Evolutionary conservation across 257 asterid genomes (phyloP), one percentile per base, ranked within the genome.

Genomic region (Rauvolfia tetraphylla): DNA sequence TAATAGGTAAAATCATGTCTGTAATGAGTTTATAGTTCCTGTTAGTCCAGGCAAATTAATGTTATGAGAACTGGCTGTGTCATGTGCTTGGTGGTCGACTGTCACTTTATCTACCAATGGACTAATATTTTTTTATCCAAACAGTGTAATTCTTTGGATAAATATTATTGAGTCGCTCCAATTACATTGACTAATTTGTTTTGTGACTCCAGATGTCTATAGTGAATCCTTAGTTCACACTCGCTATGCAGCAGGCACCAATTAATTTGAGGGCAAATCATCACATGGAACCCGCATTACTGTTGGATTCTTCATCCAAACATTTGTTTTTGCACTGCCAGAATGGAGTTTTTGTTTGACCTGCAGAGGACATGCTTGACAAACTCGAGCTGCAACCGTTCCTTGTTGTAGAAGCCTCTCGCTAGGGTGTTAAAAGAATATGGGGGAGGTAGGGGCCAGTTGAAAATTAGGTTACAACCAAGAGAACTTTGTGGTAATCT

Each of bases 381-480:
- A 68, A 74, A 72, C 77, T 75, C 73, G 84, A 78, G 70, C 51
- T 41, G 72, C 39, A 59, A 69, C 73, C 18, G 76, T 79, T 77
- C 78, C 48, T 74, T 73, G 72, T 66, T 75, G 74, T 75, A 74
- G 77, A 77, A 77, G 74, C 61, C 78, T 63, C 76, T 71, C 74
- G 76, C 82, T 83, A 25, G 71, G 72, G 75, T 18, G 71, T 78
- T 61, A 81, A 69, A 27, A 58, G 51, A 58, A 79, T 83, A 81
- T 77, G 79, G 81, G 77, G 75, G 79, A 80, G 82, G 72, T 79
- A 71, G 79, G 41, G 85, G 66, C 83, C 76, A 72, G 79, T 79
- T 81, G 92, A 82, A 79, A 83, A 85, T 41, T 79, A 81, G 84
- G 84, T 79, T 80, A 80, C 74, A 79, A 83, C 77, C 79, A 76